Evolutionary conservation across 495 filamentous ascomycete genomes (phyloP).

Genomic region (Penicillium canescens): DNA sequence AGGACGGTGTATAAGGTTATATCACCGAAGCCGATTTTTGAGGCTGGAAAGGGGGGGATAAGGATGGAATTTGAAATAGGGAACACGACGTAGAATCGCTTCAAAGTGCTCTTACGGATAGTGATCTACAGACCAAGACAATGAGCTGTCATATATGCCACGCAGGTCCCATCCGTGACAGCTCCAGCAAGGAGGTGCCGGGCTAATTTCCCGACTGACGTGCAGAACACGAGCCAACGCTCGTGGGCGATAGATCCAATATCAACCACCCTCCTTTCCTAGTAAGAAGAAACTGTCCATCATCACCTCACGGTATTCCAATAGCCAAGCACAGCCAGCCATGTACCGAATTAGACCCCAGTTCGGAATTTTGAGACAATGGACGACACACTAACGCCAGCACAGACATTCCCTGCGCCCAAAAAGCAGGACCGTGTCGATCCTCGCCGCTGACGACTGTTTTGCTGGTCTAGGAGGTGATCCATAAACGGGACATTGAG

Average conservation of each 20-base stretch:
- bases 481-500: conserved; percentile 3
- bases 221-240: background rate
- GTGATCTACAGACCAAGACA: too few relatives aligned
- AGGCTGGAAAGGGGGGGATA: too few relatives aligned
- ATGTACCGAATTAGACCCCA: too few relatives aligned
- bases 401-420: background rate
- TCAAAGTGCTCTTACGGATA: too few relatives aligned
- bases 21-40: too few relatives aligned
- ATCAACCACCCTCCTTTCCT: background rate
- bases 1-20: background rate
- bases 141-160: too few relatives aligned
- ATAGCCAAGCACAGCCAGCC: too few relatives aligned
- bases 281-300: background rate
- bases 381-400: background rate
- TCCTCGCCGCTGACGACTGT: conserved; percentile 1
- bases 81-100: too few relatives aligned
- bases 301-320: background rate
- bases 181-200: background rate
- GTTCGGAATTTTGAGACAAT: background rate
- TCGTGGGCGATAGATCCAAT: conserved; percentile 3
- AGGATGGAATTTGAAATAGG: too few relatives aligned
- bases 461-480: background rate
- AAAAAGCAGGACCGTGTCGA: conserved; percentile 3
- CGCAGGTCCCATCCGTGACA: background rate
- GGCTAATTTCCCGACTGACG: background rate